Conservation (phyloP, 331 rosid species). For the Rosa hybrid region DNA sequence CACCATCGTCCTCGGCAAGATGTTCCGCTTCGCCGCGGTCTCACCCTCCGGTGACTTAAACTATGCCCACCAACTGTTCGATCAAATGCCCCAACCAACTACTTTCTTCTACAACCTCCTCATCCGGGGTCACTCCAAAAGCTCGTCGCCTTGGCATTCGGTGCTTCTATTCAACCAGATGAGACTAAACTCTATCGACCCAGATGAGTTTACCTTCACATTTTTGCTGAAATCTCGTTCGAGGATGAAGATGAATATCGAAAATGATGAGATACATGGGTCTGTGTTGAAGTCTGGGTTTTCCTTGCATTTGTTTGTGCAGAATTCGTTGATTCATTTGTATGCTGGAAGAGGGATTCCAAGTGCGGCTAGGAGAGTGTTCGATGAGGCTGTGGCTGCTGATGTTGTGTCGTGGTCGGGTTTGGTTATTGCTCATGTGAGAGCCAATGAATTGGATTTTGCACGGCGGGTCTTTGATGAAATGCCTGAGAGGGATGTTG, state of each 20-base stretch:
- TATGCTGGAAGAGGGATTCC: conserved; percentile 48
- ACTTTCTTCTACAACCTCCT: conserved; percentile 63
- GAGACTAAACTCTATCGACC: conserved; percentile 37
- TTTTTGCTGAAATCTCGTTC: conserved; percentile 55
- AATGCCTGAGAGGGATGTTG: conserved; percentile 79
- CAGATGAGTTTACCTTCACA: conserved; percentile 55
- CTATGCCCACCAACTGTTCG: conserved; percentile 59
- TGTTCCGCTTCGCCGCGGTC: conserved; percentile 58
- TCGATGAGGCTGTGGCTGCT: conserved; percentile 40
- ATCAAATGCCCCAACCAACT: conserved; percentile 45
- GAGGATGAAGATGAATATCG: conserved; percentile 23
- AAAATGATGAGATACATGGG: conserved; percentile 46
- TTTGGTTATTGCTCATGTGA: conserved; percentile 61
- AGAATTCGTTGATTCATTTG: conserved; percentile 53
- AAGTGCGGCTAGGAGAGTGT: conserved; percentile 41
- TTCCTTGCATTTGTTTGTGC: conserved; percentile 44
- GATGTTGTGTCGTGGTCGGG: conserved; percentile 73
- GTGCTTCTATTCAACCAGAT: conserved; percentile 47
- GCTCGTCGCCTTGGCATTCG: conserved; percentile 38
- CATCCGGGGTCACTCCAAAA: conserved; percentile 53
- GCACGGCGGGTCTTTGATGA: conserved; percentile 57
- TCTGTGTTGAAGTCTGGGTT: conserved; percentile 53
- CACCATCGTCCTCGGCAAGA: conserved; percentile 55
- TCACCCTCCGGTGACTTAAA: conserved; percentile 53
- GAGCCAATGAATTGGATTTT: conserved; percentile 54